Evolutionary conservation across 495 filamentous ascomycete genomes (phyloP).

Genomic region (Talaromyces thailandensis): DNA sequence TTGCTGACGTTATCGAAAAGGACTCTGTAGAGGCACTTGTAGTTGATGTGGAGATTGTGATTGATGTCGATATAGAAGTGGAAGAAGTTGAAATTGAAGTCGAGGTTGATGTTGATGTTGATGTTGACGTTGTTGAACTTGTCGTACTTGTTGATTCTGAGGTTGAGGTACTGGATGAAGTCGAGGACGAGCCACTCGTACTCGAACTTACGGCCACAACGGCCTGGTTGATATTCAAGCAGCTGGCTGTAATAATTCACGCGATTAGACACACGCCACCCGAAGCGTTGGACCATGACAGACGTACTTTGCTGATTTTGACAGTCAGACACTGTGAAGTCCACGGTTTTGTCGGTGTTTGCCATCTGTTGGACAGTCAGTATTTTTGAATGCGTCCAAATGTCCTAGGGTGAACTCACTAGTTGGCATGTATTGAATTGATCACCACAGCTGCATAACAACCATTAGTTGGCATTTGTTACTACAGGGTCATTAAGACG

Average conservation of each 20-base stretch:
- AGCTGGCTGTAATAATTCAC: background rate
- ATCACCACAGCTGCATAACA: conserved; percentile 11
- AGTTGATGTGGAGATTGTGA: background rate
- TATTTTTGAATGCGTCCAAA: background rate
- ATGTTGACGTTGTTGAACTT: background rate
- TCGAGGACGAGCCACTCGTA: background rate
- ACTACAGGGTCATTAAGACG: background rate
- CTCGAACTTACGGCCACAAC: background rate
- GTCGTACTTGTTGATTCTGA: background rate
- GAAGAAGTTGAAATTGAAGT: background rate
- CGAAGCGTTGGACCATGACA: background rate
- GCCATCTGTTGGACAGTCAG: conserved; percentile 6
- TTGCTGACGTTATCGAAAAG: background rate
- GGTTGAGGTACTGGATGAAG: background rate
- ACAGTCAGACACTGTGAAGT: conserved; percentile 13
- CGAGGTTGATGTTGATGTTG: background rate
- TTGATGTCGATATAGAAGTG: background rate
- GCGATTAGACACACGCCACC: background rate
- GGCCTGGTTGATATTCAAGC: background rate
- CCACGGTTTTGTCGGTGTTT: conserved; percentile 7
- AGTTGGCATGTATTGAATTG: conserved; percentile 17
- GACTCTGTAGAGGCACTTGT: background rate
- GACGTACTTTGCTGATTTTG: conserved; percentile 12
- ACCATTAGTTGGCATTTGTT: background rate
- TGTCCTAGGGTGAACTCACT: background rate